phyloP scores from a whole-genome alignment of 306 rosid species.

The Acacia confusa region DNA sequence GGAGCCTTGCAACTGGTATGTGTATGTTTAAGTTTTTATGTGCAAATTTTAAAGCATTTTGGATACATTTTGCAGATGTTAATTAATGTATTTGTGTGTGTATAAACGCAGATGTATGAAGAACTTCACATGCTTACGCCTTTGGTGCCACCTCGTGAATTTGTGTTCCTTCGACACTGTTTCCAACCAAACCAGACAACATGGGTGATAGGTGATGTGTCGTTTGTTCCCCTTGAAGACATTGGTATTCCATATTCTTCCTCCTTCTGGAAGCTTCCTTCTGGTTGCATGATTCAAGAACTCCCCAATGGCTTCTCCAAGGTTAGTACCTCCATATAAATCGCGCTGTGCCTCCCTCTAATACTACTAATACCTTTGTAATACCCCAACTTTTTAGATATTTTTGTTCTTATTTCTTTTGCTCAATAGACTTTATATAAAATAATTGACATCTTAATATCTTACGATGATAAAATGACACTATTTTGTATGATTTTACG shows the following conservation, averaged over 20 bases:
- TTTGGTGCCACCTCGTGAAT: constrained; percentile 55
- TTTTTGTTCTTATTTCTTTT: no score
- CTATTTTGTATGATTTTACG: no score
- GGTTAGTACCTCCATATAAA: constrained; percentile 33
- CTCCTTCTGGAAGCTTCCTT: constrained; percentile 62
- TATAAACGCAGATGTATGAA: constrained; percentile 55
- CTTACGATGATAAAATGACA: no score
- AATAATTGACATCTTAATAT: no score
- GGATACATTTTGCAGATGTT: neutral
- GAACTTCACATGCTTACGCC: constrained; percentile 76
- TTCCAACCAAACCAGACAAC: constrained; percentile 43
- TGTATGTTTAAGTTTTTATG: neutral
- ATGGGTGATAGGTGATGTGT: constrained; percentile 68
- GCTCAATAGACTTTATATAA: no score
- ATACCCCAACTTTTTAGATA: no score
- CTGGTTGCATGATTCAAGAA: constrained; percentile 76
- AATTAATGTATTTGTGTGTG: neutral
- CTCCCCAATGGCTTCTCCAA: constrained; percentile 49
- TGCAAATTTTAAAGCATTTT: neutral
- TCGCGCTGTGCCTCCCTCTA: no score
- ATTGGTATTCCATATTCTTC: neutral
- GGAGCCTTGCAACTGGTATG: constrained; percentile 62
- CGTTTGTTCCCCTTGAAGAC: constrained; percentile 38
- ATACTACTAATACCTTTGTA: no score
- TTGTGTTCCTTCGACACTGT: constrained; percentile 59